Base-by-base conservation (phyloP, 2,329 filamentous ascomycete species). In the Botrytis sinoallii region DNA sequence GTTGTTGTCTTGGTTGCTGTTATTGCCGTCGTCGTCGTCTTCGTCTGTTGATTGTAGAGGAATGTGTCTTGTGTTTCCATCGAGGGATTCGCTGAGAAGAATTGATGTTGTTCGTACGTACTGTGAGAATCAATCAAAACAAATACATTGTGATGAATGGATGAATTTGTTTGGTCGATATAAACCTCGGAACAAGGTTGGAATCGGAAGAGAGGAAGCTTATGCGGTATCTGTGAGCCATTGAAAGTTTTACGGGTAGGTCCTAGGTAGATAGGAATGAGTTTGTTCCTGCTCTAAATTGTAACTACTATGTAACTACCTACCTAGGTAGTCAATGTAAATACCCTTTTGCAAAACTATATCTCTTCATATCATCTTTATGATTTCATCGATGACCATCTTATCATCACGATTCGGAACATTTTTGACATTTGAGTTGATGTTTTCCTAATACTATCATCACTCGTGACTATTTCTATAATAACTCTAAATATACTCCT, bases 221-320 rank as follows among this genome's bases (percentile, higher is more conserved):
- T 64, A 7, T 63, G 40, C n/a, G 16, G 61, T n/a, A 55, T 55
- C 48, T 55, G 48, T 55, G 48, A 14, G 38, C 29, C 29, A 18
- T 16, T 44, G 25, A 44, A 44, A 44, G 38, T 64, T 64, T 42
- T 22, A 64, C 48, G 61, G 61, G 61, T 44, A 42, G 25, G 38
- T 29, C 35, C 32, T 40, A 40, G 22, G 22, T 42, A n/a, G 60
- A 3, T 3, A 18, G 38, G 18, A 64, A 29, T 22, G 10, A 64
- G 61, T 64, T 64, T n/a, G 40, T 64, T 64, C 61, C 40, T 64
- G 40, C 61, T 44, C 40, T 64, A 64, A 29, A 63, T n/a, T 42
- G 18, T 18, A 18, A 44, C 61, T 42, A 14, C 12, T 32, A 32
- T 32, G 32, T 32, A 32, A 32, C 40, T 22, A 63, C 8, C 16